phyloP scores from a whole-genome alignment of 805 yeast species.

The Yarrowia sp. region DNA sequence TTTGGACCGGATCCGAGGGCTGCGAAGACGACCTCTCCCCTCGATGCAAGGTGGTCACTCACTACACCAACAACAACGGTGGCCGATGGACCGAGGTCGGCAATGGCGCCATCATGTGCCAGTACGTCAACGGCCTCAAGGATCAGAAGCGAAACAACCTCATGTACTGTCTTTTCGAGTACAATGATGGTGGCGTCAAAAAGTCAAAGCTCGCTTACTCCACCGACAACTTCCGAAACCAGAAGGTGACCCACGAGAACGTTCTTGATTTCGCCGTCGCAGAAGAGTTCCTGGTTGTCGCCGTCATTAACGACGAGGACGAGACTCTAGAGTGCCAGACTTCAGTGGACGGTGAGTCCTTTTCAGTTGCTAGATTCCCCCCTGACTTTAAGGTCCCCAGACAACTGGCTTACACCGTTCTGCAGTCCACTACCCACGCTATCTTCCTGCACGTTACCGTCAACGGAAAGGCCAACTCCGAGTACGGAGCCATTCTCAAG shows the following conservation, averaged over 20 bases:
- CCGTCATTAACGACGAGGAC: slow-evolving; percentile 46
- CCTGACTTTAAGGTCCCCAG: slow-evolving; percentile 54
- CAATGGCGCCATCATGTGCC: slow-evolving; percentile 57
- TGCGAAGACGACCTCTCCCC: slow-evolving; percentile 48
- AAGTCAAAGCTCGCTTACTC: slow-evolving; percentile 45
- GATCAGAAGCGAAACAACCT: slow-evolving; percentile 47
- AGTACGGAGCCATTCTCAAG: slow-evolving; percentile 76
- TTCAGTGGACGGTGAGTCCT: slow-evolving; percentile 70
- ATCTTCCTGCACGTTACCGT: slow-evolving; percentile 83
- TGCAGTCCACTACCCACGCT: slow-evolving; percentile 68
- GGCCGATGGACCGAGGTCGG: slow-evolving; percentile 52
- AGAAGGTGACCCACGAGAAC: slow-evolving; percentile 44
- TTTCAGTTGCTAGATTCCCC: slow-evolving; percentile 81
- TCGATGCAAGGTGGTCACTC: slow-evolving; percentile 58
- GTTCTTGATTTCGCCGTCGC: slow-evolving; percentile 72
- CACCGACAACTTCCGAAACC: slow-evolving; percentile 48
- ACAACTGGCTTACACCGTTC: slow-evolving; percentile 72
- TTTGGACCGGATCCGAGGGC: slow-evolving; percentile 63
- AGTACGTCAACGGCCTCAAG: slow-evolving; percentile 59
- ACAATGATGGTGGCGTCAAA: slow-evolving; percentile 9
- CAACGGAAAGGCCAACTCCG: slow-evolving; percentile 46
- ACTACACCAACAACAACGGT: slow-evolving; percentile 67
- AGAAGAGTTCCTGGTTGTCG: slow-evolving; percentile 71
- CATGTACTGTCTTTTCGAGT: slow-evolving; percentile 56
- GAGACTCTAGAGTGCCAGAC: slow-evolving; percentile 63